These are phyloP conservation scores for Chrysanthemum lavandulifolium DNA, from an alignment of 129 eudicot genomes.

Conservation along the genomic window DNA sequence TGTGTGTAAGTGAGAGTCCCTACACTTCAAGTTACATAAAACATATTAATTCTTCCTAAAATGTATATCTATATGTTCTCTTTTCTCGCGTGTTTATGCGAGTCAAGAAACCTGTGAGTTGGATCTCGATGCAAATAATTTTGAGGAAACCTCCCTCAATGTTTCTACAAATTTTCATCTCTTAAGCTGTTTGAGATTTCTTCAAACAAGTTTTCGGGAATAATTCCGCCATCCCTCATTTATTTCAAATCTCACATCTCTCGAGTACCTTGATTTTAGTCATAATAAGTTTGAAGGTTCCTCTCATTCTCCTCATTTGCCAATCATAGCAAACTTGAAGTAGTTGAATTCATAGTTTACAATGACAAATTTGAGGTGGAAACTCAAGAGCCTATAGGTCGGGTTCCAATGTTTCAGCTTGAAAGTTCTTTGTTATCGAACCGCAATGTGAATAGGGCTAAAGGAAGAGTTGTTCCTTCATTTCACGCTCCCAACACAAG, in stretches of 20 bases:
- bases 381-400: constrained; percentile 19
- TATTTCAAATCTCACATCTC: constrained; percentile 26
- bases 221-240: constrained; percentile 1
- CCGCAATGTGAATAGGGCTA: constrained; percentile 19
- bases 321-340: constrained; percentile 28
- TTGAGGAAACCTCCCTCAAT: constrained; percentile 20
- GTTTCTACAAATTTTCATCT: constrained; percentile 29
- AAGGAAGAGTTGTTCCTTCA: constrained; percentile 15
- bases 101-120: constrained; percentile 23
- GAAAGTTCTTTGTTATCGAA: neutral
- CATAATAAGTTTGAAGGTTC: constrained; percentile 29
- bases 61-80: too few relatives aligned
- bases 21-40: too few relatives aligned
- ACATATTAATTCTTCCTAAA: too few relatives aligned
- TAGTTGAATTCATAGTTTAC: neutral
- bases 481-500: constrained; percentile 28
- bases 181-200: constrained; percentile 26
- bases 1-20: too few relatives aligned
- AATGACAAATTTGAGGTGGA: constrained; percentile 17
- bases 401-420: constrained; percentile 38
- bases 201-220: constrained; percentile 22
- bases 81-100: constrained; percentile 33
- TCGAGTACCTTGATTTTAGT: too few relatives aligned
- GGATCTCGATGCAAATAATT: constrained; percentile 16
- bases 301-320: constrained; percentile 30